Evolutionary conservation across 2,329 filamentous ascomycete genomes (phyloP).

Genomic region (Pleoardoris graminearum): DNA sequence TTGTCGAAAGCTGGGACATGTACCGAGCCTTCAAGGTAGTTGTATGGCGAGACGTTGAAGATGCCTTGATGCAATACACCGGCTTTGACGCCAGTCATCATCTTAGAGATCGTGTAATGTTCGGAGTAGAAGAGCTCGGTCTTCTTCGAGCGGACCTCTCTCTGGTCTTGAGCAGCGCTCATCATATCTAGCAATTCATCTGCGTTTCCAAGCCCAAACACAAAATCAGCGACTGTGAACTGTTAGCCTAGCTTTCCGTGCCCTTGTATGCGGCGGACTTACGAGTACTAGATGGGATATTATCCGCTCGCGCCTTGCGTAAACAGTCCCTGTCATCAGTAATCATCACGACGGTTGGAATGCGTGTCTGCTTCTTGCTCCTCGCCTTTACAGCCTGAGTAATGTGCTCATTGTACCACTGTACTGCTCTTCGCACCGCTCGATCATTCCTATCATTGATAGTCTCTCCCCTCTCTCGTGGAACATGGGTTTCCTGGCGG

Average conservation of each 20-base stretch:
- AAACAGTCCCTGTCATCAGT: constrained; percentile 91
- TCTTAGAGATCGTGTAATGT: constrained; percentile 83
- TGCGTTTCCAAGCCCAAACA: constrained; percentile 79
- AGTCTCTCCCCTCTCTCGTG: constrained; percentile 73
- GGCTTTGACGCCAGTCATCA: constrained; percentile 90
- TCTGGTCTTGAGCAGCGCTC: constrained; percentile 72
- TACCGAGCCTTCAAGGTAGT: constrained; percentile 93
- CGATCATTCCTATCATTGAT: constrained; percentile 98
- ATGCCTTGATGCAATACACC: constrained; percentile 90
- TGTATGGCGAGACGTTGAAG: constrained; percentile 96
- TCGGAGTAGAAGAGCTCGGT: constrained; percentile 82
- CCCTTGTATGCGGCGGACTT: constrained; percentile 14
- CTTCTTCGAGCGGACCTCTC: constrained; percentile 66
- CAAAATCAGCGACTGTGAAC: constrained; percentile 65
- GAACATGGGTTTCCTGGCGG: constrained; percentile 84
- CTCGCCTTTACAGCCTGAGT: constrained; percentile 61
- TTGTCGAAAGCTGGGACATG: constrained; percentile 90
- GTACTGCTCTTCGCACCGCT: constrained; percentile 80
- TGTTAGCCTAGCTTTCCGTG: constrained; percentile 14
- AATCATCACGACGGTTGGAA: constrained; percentile 86
- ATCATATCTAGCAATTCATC: constrained; percentile 93
- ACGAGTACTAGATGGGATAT: constrained; percentile 67
- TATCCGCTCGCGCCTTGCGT: constrained; percentile 75
- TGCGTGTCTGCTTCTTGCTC: constrained; percentile 54
- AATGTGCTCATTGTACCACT: constrained; percentile 89